Evolutionary conservation across 805 yeast genomes (phyloP), one percentile per base, ranked within the genome.

Genomic region (Sugiyamaella americana): DNA sequence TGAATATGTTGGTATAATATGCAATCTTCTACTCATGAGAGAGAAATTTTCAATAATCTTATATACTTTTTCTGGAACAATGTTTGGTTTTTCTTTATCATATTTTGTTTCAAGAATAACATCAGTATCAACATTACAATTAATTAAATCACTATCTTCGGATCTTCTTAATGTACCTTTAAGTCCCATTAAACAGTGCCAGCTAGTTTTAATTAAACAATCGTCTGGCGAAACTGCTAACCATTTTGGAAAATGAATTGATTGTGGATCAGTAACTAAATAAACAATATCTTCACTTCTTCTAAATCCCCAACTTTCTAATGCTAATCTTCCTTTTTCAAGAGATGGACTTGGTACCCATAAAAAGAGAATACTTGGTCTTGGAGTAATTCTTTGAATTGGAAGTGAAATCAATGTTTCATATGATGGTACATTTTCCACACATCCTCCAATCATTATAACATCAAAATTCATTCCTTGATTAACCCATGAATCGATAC

Each of bases 131-230:
- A 89, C 79, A 59, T 89, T 89, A 67, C 97, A 91, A 62, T 89
- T 94, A 51, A 89, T 88, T 49, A 89, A 70, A 62, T 86, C 88
- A 11, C 76, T 76, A 65, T 89, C 97, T 0, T 81, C 79, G 1
- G 94, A 78, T 57, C 97, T 74, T 59, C 96, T 73, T 5, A 89
- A 91, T 0, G 97, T 89, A 2, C 97, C 97, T 2, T 95, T 89
- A 44, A 89, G 84, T 56, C 96, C 91, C 96, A 89, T 88, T 85
- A 96, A 84, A 58, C 97, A 89, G 66, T 91, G 97, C 96, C 96
- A 89, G 64, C 84, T 80, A 49, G 81, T 78, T 50, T 78, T 80
- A 46, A 85, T 72, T 21, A 85, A 60, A 38, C 20, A 18, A 29
- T 70, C 70, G 16, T 74, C 76, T 47, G 74, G 36, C 4, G 48